Evolutionary conservation across 2,329 filamentous ascomycete species (phyloP).

Genomic region (Chaetothyriales sp.): DNA sequence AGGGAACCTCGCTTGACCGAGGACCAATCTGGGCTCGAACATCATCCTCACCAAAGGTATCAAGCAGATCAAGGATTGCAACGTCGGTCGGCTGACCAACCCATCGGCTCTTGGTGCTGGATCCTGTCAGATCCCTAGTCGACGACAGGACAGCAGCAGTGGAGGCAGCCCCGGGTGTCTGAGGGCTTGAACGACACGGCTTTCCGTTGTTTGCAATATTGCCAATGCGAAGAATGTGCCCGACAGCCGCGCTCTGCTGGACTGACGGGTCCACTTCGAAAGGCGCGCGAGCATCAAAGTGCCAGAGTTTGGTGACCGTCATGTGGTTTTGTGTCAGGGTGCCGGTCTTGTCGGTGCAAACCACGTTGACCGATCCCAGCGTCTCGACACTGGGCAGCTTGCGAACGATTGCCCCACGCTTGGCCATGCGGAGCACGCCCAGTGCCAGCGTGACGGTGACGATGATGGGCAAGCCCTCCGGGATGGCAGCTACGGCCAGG

Average conservation of each 20-base stretch:
- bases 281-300: slow-evolving; percentile 55
- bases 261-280: slow-evolving; percentile 45
- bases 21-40: slow-evolving; percentile 73
- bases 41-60: slow-evolving; percentile 83
- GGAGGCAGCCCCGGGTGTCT: slow-evolving; percentile 54
- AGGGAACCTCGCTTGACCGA: slow-evolving; percentile 74
- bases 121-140: slow-evolving; percentile 50
- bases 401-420: slow-evolving; percentile 85
- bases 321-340: slow-evolving; percentile 97
- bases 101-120: slow-evolving; percentile 69
- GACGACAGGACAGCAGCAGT: slow-evolving; percentile 75
- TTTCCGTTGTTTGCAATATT: slow-evolving; percentile 95
- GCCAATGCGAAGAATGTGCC: slow-evolving; percentile 74
- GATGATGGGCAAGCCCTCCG: slow-evolving; percentile 92
- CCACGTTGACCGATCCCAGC: slow-evolving; percentile 95
- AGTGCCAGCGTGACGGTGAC: slow-evolving; percentile 92
- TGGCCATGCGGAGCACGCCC: slow-evolving; percentile 92
- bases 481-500: slow-evolving; percentile 89
- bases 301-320: slow-evolving; percentile 95
- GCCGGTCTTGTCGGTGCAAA: slow-evolving; percentile 96
- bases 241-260: slow-evolving; percentile 55
- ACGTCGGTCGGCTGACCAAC: slow-evolving; percentile 95
- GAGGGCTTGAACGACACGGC: slow-evolving; percentile 58
- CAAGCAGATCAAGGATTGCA: slow-evolving; percentile 85
- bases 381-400: slow-evolving; percentile 95